Evolutionary conservation across 1,284 basidiomycete species (phyloP).

Genomic region (Ceratobasidium sp.): DNA sequence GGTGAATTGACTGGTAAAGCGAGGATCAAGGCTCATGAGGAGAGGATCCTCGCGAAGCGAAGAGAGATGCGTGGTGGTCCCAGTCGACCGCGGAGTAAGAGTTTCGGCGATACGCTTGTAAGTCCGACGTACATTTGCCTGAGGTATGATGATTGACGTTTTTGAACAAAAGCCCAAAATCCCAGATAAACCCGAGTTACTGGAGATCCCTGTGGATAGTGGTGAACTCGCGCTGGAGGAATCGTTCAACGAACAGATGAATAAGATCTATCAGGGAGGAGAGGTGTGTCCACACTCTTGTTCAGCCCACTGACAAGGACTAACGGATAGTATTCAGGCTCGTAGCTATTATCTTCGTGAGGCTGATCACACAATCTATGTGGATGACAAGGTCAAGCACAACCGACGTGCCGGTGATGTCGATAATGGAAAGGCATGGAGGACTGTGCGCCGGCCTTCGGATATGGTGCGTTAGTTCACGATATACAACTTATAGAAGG

Average conservation of each 20-base stretch:
- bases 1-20: slow-evolving; percentile 47
- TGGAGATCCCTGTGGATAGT: slow-evolving; percentile 43
- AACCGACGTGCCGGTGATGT: slow-evolving; percentile 81
- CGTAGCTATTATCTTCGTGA: slow-evolving; percentile 77
- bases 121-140: slow-evolving; percentile 1
- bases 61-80: slow-evolving; percentile 69
- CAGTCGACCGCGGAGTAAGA: slow-evolving; percentile 76
- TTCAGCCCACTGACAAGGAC: slow-evolving; percentile 28
- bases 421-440: slow-evolving; percentile 88
- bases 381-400: slow-evolving; percentile 77
- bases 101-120: slow-evolving; percentile 74
- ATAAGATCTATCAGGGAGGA: slow-evolving; percentile 64
- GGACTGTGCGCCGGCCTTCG: slow-evolving; percentile 86
- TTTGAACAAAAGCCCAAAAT: slow-evolving; percentile 12
- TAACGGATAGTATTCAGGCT: slow-evolving; percentile 51
- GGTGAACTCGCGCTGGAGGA: slow-evolving; percentile 49
- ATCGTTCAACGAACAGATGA: slow-evolving; percentile 50
- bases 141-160: background rate
- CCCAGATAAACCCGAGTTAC: slow-evolving; percentile 35
- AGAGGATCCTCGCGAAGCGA: slow-evolving; percentile 79
- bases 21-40: slow-evolving; percentile 73
- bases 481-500: background rate
- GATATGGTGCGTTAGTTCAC: slow-evolving; percentile 79
- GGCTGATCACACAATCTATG: slow-evolving; percentile 80
- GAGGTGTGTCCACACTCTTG: slow-evolving; percentile 53